Conservation (phyloP, 2,329 filamentous ascomycete species). For the Beauveria australis region DNA sequence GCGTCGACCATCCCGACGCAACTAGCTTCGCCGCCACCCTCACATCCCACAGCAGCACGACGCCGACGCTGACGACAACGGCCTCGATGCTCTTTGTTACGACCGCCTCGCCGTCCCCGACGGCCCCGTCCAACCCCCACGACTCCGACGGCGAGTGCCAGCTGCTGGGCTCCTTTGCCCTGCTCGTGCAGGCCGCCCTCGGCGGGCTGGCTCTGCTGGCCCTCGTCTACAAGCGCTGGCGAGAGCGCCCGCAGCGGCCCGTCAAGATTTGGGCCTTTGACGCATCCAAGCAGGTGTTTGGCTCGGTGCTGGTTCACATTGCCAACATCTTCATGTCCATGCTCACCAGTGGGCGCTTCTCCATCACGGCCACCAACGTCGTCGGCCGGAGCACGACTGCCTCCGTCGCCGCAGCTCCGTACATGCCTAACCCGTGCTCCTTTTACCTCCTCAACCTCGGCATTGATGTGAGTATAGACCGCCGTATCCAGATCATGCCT, state of each 20-base stretch:
- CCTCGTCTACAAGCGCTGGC: slow-evolving; percentile 87
- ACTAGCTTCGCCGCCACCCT: neutral
- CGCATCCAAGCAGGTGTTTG: slow-evolving; percentile 93
- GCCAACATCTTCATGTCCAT: slow-evolving; percentile 95
- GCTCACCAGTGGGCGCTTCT: slow-evolving; percentile 81
- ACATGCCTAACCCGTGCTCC: slow-evolving; percentile 80
- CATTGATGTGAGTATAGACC: slow-evolving; percentile 69
- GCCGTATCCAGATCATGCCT: neutral
- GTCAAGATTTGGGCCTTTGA: slow-evolving; percentile 98
- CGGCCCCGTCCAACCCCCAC: slow-evolving; percentile 9
- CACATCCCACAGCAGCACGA: neutral
- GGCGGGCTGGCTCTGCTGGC: slow-evolving; percentile 76
- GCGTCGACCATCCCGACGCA: slow-evolving; percentile 8
- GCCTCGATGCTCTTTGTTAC: neutral
- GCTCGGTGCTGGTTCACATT: slow-evolving; percentile 81
- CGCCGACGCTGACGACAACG: neutral
- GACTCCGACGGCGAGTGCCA: slow-evolving; percentile 68
- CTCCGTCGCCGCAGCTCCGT: neutral
- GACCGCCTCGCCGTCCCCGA: slow-evolving; percentile 1
- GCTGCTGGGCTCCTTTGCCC: slow-evolving; percentile 81
- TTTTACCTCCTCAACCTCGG: slow-evolving; percentile 91
- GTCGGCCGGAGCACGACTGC: neutral
- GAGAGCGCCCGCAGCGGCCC: slow-evolving; percentile 83
- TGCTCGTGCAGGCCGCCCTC: slow-evolving; percentile 81
- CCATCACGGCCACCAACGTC: slow-evolving; percentile 33